Evolutionary conservation across 495 filamentous ascomycete genomes (phyloP).

Genomic region (Xylaria curta): DNA sequence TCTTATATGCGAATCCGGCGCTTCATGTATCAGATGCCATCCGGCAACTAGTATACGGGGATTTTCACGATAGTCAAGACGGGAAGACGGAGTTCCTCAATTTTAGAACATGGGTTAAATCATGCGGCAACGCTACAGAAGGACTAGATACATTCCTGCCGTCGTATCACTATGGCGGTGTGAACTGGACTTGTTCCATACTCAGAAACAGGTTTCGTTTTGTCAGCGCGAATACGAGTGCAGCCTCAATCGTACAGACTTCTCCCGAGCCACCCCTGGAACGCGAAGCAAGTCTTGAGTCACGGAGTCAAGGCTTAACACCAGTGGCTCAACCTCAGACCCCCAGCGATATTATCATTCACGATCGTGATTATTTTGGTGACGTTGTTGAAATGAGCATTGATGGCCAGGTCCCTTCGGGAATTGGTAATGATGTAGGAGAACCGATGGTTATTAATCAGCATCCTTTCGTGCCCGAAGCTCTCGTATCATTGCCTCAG

Average conservation of each 20-base stretch:
- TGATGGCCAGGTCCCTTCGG: conserved; percentile 31
- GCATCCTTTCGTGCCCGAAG: conserved; percentile 38
- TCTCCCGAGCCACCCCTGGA: conserved; percentile 44
- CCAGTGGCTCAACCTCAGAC: conserved; percentile 34
- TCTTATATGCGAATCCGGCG: conserved; percentile 66
- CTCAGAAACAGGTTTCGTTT: conserved; percentile 67
- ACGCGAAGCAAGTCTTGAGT: conserved; percentile 34
- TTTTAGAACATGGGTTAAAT: conserved; percentile 70
- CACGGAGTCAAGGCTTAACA: conserved; percentile 35
- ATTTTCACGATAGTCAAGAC: conserved; percentile 44
- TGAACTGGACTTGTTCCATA: conserved; percentile 69
- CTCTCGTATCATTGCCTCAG: conserved; percentile 34
- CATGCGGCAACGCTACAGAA: conserved; percentile 54
- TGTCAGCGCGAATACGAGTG: conserved; percentile 55
- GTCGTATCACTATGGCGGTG: conserved; percentile 60
- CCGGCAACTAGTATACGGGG: conserved; percentile 57
- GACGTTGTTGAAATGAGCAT: conserved; percentile 30
- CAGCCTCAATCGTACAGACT: conserved; percentile 37
- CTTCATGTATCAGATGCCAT: conserved; percentile 56
- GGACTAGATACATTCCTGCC: conserved; percentile 53
- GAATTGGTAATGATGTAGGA: conserved; percentile 27
- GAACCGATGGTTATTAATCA: conserved; percentile 28
- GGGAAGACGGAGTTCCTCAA: conserved; percentile 51
- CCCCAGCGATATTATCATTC: conserved; percentile 37
- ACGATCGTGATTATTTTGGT: conserved; percentile 49